Evolutionary conservation across 495 filamentous ascomycete genomes (phyloP).

Genomic region (Penicillium silybi): DNA sequence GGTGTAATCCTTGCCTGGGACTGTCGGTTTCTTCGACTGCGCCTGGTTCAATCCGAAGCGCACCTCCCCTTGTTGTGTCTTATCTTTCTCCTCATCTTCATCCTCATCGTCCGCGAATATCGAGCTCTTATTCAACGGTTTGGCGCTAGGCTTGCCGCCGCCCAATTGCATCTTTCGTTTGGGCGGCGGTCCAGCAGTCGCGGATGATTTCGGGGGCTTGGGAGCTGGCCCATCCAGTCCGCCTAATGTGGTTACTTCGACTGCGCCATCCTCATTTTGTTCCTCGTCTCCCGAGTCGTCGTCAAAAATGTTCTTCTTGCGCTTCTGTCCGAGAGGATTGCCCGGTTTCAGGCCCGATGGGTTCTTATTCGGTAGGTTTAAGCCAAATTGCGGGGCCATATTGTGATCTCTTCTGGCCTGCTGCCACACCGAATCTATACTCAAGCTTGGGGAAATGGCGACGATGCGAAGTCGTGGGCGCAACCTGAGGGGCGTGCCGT

Average conservation of each 20-base stretch:
- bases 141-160: constrained; percentile 22
- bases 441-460: neutral
- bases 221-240: constrained; percentile 28
- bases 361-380: constrained; percentile 54
- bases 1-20: constrained; percentile 29
- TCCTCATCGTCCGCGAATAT: constrained; percentile 43
- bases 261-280: constrained; percentile 12
- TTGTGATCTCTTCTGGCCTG: neutral
- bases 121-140: constrained; percentile 37
- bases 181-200: constrained; percentile 21
- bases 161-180: constrained; percentile 37
- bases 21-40: constrained; percentile 10
- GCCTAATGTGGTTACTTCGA: constrained; percentile 42
- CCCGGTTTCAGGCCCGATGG: constrained; percentile 16
- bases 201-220: constrained; percentile 8
- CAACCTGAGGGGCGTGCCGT: constrained; percentile 5
- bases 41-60: constrained; percentile 18
- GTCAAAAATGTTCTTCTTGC: constrained; percentile 50
- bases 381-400: constrained; percentile 47
- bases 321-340: constrained; percentile 36
- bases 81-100: constrained; percentile 27
- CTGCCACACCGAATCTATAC: neutral
- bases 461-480: neutral
- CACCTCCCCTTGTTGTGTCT: constrained; percentile 14
- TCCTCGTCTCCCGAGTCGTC: constrained; percentile 45